phyloP scores from a whole-genome alignment of 805 yeast genomes.

The Candida quercuum region DNA sequence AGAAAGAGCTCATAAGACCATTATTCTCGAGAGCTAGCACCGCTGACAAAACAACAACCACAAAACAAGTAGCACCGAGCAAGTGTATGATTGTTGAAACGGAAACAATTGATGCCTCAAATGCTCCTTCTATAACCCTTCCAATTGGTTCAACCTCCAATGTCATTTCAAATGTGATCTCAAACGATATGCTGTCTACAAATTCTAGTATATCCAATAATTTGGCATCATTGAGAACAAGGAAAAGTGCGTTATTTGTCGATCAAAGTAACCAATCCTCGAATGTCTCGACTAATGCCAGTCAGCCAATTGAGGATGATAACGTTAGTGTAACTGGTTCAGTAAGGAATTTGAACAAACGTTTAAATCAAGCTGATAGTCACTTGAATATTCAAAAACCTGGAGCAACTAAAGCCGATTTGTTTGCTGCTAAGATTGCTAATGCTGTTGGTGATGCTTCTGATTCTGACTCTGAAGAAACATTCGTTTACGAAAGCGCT shows the following conservation, averaged over 20 bases:
- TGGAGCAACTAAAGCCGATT: constrained; percentile 72
- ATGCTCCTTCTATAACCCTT: constrained; percentile 20
- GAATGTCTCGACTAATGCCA: constrained; percentile 8
- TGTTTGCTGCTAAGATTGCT: constrained; percentile 92
- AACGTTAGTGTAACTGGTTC: constrained; percentile 21
- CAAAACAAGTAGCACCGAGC: constrained; percentile 21
- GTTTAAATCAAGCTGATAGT: constrained; percentile 14
- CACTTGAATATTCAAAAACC: constrained; percentile 18
- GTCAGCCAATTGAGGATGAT: constrained; percentile 14
- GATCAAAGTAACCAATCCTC: constrained; percentile 10
- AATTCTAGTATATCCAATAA: constrained; percentile 24
- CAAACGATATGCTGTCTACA: constrained; percentile 14
- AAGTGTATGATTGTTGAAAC: constrained; percentile 52
- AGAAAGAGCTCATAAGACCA: constrained; percentile 21
- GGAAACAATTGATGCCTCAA: constrained; percentile 50
- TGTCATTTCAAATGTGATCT: constrained; percentile 7
- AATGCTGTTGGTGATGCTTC: constrained; percentile 90
- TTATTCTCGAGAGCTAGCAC: constrained; percentile 21
- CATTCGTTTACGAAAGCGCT: constrained; percentile 80
- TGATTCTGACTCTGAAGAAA: constrained; percentile 86
- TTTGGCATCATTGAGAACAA: constrained; percentile 27
- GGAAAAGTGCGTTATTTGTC: constrained; percentile 29
- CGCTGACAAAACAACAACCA: constrained; percentile 15
- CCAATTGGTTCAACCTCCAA: constrained; percentile 18
- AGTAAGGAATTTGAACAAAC: constrained; percentile 18